phyloP scores from a whole-genome alignment of 148 eudicot genomes.

The Cornus florida region DNA sequence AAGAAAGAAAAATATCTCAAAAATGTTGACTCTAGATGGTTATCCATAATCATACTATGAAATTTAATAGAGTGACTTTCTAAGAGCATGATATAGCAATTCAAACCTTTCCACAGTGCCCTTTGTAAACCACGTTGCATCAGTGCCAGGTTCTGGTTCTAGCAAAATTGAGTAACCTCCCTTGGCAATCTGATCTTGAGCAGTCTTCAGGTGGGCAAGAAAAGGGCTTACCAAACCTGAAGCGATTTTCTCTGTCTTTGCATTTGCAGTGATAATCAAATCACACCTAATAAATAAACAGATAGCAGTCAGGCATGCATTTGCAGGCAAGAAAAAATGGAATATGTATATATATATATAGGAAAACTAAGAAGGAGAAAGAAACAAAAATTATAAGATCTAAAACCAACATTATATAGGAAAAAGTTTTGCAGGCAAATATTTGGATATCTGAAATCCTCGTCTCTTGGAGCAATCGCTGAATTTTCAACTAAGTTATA shows the following conservation, averaged over 20 bases:
- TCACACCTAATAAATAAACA: slow-evolving; percentile 68
- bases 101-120: slow-evolving; percentile 87
- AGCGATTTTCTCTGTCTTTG: slow-evolving; percentile 82
- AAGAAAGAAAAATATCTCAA: not conserved
- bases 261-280: slow-evolving; percentile 76
- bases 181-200: slow-evolving; percentile 91
- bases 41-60: not conserved
- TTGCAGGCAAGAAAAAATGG: not conserved
- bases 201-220: slow-evolving; percentile 86
- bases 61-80: not conserved
- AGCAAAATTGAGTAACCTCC: slow-evolving; percentile 94
- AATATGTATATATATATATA: not conserved
- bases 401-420: not conserved
- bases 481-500: not conserved
- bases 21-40: not conserved
- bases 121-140: slow-evolving; percentile 89
- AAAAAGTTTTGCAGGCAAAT: not conserved
- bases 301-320: slow-evolving; percentile 15
- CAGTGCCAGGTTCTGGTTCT: slow-evolving; percentile 54
- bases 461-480: not conserved
- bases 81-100: slow-evolving; percentile 8
- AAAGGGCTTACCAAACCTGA: slow-evolving; percentile 93
- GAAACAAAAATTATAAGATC: not conserved
- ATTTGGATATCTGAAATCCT: not conserved
- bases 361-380: not conserved